Conservation (phyloP, 1,139 yeast species). For the Taphrina betulina region DNA sequence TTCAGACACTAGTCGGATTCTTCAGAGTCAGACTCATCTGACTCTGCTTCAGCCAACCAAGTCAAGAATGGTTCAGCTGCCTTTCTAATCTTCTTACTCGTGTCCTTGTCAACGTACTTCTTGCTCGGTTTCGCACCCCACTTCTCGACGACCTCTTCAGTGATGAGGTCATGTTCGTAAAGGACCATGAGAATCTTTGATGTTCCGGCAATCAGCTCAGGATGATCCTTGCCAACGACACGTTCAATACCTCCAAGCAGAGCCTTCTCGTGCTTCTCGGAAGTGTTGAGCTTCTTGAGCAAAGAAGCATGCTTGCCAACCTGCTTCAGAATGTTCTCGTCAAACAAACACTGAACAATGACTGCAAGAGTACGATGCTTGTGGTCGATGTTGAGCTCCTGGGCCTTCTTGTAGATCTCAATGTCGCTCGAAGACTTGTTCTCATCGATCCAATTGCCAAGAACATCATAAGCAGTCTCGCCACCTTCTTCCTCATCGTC, state of each 20-base stretch:
- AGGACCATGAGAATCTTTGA: constrained; percentile 79
- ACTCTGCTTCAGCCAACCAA: constrained; percentile 95
- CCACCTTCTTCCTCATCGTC: constrained; percentile 48
- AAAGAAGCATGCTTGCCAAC: constrained; percentile 49
- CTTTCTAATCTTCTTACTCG: constrained; percentile 88
- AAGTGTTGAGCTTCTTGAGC: constrained; percentile 67
- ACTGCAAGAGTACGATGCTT: constrained; percentile 84
- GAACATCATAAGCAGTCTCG: constrained; percentile 58
- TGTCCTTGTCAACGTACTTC: constrained; percentile 89
- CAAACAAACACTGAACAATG: constrained; percentile 84
- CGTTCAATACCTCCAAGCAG: constrained; percentile 95
- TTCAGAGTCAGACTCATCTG: constrained; percentile 57
- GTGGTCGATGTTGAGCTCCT: constrained; percentile 69
- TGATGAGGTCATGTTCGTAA: constrained; percentile 77
- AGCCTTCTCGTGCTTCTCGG: constrained; percentile 71
- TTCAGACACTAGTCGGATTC: constrained; percentile 37
- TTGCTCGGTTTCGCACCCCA: constrained; percentile 94
- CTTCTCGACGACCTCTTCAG: constrained; percentile 73
- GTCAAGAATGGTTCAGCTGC: constrained; percentile 93
- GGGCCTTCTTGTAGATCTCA: constrained; percentile 86
- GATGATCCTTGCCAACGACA: constrained; percentile 78
- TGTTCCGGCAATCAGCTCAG: constrained; percentile 66
- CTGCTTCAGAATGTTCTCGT: constrained; percentile 71
- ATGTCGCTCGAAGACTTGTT: constrained; percentile 73
- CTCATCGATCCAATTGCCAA: constrained; percentile 86